These are phyloP conservation scores for Leccinum pachyderme DNA, from an alignment of 1,284 basidiomycete species.

Conservation along the genomic window DNA sequence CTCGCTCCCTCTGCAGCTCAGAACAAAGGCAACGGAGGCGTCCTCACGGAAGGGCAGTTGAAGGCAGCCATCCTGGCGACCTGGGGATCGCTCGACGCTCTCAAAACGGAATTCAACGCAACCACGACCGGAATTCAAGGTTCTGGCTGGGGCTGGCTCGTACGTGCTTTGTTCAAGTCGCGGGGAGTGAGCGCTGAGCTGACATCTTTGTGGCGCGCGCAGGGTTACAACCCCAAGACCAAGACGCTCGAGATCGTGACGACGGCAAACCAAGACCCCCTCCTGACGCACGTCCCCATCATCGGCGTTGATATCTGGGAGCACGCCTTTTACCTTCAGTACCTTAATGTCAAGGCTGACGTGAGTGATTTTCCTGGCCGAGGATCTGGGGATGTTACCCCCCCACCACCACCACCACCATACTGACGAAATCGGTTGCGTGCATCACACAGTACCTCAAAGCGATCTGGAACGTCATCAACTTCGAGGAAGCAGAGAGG, in stretches of 20 bases:
- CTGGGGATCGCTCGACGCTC: conserved; percentile 71
- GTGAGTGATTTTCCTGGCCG: conserved; percentile 40
- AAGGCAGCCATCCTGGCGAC: conserved; percentile 62
- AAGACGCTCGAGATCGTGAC: conserved; percentile 74
- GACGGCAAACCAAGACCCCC: conserved; percentile 89
- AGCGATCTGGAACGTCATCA: conserved; percentile 81
- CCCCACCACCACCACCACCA: too few relatives aligned
- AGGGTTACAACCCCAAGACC: conserved; percentile 60
- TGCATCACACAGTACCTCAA: conserved; percentile 54
- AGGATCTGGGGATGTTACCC: neutral
- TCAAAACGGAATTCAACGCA: conserved; percentile 73
- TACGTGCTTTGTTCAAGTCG: conserved; percentile 33
- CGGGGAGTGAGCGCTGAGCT: conserved; percentile 17
- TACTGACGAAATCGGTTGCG: neutral
- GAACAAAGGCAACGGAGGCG: conserved; percentile 56
- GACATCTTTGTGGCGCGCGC: neutral
- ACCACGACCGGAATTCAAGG: conserved; percentile 83
- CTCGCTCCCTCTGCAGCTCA: conserved; percentile 57
- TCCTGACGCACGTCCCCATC: conserved; percentile 72
- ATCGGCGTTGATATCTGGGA: conserved; percentile 92
- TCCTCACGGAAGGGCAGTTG: conserved; percentile 62
- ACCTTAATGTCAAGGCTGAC: conserved; percentile 72
- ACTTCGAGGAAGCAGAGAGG: conserved; percentile 75
- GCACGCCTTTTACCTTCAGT: conserved; percentile 78
- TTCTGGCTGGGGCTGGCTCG: conserved; percentile 93